These are phyloP conservation scores for Agrocybe chaxingu DNA, from an alignment of 768 basidiomycete genomes.

Conservation along the genomic window DNA sequence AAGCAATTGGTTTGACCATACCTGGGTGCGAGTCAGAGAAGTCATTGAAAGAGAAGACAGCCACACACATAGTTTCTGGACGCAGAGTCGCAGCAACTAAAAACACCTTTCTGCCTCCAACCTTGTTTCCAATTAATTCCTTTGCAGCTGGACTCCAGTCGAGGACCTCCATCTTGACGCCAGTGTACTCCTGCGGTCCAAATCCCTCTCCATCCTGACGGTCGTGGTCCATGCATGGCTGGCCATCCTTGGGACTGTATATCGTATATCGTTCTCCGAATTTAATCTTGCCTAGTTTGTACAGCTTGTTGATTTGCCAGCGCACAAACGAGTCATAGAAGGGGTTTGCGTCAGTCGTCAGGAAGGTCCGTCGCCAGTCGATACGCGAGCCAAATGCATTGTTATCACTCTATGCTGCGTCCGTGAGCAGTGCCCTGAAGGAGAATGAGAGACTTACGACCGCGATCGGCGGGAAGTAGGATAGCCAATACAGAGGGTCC, in stretches of 20 bases:
- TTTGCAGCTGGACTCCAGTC: conserved; percentile 77
- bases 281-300: conserved; percentile 87
- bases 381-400: conserved; percentile 89
- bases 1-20: conserved; percentile 99
- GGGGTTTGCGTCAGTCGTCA: conserved; percentile 94
- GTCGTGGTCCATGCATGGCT: conserved; percentile 99
- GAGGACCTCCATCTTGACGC: conserved; percentile 89
- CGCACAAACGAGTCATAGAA: conserved; percentile 97
- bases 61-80: conserved; percentile 89
- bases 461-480: conserved; percentile 95
- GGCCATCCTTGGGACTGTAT: conserved; percentile 97
- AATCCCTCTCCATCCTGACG: conserved; percentile 91
- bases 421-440: neutral
- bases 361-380: conserved; percentile 94
- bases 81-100: conserved; percentile 95
- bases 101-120: conserved; percentile 79
- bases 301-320: conserved; percentile 96
- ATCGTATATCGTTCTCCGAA: conserved; percentile 98
- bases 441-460: conserved; percentile 46
- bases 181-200: conserved; percentile 95
- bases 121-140: conserved; percentile 58
- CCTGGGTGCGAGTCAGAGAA: conserved; percentile 37
- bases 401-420: conserved; percentile 51
- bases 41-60: conserved; percentile 2
- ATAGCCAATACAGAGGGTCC: conserved; percentile 90